These are phyloP conservation scores for Cenococcum geophilum DNA, from an alignment of 495 filamentous ascomycete species.

Conservation along the genomic window DNA sequence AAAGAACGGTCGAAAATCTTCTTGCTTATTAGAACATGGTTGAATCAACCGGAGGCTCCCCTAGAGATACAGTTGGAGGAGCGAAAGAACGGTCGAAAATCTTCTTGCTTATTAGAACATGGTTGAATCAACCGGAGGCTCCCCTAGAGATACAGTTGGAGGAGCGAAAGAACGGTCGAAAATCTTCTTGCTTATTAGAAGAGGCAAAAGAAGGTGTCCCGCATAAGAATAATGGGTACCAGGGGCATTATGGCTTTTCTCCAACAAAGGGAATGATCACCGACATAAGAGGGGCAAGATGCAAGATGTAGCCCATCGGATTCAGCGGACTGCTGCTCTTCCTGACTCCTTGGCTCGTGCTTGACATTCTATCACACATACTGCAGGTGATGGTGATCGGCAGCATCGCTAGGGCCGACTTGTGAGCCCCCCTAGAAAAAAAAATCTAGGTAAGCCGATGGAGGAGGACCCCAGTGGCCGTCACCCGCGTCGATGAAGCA, in stretches of 20 bases:
- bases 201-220: not conserved
- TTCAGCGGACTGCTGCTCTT: too few species aligned
- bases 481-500: not conserved
- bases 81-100: not conserved
- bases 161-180: not conserved
- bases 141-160: not conserved
- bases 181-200: not conserved
- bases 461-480: not conserved
- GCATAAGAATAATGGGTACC: too few species aligned
- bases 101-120: not conserved
- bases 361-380: too few species aligned
- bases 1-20: not conserved
- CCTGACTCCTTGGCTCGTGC: too few species aligned
- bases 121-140: not conserved
- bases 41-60: not conserved
- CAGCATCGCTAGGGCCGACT: not conserved
- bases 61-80: not conserved
- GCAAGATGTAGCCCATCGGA: too few species aligned
- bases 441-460: not conserved
- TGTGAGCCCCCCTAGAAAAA: not conserved
- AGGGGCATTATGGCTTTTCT: too few species aligned
- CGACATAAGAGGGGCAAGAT: too few species aligned
- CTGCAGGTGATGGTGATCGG: not conserved
- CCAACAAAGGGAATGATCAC: too few species aligned
- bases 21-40: not conserved